A percentile compares a stretch with the other conserved stretches of the same genome.
Conservation (phyloP, 2,329 filamentous ascomycete genomes). For the Boeremia exigua region DNA sequence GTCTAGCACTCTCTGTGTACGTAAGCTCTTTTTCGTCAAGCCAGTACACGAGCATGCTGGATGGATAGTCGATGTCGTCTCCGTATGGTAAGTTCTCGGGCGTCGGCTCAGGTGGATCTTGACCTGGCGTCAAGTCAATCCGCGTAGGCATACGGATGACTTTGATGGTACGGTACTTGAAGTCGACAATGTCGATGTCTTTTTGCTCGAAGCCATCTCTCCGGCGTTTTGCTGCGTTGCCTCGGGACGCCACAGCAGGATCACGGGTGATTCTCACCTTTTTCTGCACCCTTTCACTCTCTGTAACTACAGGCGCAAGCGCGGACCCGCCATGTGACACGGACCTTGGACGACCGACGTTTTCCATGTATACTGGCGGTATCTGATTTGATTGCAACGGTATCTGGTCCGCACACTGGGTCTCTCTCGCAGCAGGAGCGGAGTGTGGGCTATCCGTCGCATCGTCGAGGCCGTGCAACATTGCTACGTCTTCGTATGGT, state of each 20-base stretch:
- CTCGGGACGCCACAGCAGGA: not conserved
- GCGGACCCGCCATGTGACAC: too few species aligned
- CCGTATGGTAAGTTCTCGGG: conserved; percentile 14
- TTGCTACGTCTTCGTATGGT: not conserved
- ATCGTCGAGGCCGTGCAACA: not conserved
- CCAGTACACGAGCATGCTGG: conserved; percentile 22
- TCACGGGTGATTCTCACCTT: not conserved
- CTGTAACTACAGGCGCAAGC: not conserved
- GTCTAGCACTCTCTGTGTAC: conserved; percentile 9
- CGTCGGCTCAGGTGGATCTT: conserved; percentile 10
- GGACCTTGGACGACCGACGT: too few species aligned
- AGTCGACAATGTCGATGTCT: not conserved
- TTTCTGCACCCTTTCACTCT: not conserved
- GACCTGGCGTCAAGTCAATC: not conserved
- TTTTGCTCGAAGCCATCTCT: not conserved
- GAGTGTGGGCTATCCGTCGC: not conserved
- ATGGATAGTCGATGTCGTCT: conserved; percentile 17
- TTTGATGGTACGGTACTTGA: conserved; percentile 22
- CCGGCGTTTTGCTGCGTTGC: not conserved
- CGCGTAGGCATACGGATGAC: conserved; percentile 23
- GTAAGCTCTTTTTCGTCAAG: conserved; percentile 20
- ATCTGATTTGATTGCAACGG: too few species aligned
- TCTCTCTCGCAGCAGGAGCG: not conserved
- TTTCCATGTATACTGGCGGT: not conserved
- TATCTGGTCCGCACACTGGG: not conserved